Conservation (phyloP, 1,284 basidiomycete genomes). For the Sporisorium reilianum region DNA sequence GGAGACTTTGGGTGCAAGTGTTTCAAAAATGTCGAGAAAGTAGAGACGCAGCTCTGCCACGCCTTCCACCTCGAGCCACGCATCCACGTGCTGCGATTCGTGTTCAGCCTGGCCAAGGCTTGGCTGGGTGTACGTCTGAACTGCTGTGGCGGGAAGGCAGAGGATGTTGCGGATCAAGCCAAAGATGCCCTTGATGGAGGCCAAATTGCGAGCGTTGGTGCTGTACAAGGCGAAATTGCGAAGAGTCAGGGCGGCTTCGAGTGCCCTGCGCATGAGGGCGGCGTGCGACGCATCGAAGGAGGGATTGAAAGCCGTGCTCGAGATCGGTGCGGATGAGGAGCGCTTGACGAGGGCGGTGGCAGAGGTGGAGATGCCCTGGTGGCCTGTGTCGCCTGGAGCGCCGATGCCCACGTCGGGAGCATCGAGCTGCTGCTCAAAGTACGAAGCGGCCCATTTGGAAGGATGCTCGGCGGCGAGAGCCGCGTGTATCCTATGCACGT, state of each 20-base stretch:
- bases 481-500: slow-evolving; percentile 46
- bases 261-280: slow-evolving; percentile 55
- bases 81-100: slow-evolving; percentile 28
- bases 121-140: not conserved
- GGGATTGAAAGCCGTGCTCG: slow-evolving; percentile 16
- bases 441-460: slow-evolving; percentile 48
- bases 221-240: slow-evolving; percentile 51
- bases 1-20: slow-evolving; percentile 35
- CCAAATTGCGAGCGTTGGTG: slow-evolving; percentile 44
- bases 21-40: slow-evolving; percentile 64
- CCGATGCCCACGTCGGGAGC: slow-evolving; percentile 53
- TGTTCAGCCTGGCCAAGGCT: not conserved
- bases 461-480: slow-evolving; percentile 51
- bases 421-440: slow-evolving; percentile 53
- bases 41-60: slow-evolving; percentile 61
- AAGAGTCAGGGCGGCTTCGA: slow-evolving; percentile 57
- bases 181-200: slow-evolving; percentile 31
- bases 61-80: slow-evolving; percentile 56
- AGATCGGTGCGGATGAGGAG: not conserved
- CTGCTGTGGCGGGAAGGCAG: slow-evolving; percentile 22
- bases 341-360: slow-evolving; percentile 1
- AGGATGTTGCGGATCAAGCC: slow-evolving; percentile 49
- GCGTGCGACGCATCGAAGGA: slow-evolving; percentile 38
- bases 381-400: slow-evolving; percentile 48
- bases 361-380: slow-evolving; percentile 25